These are phyloP conservation scores for Monosporascus sp. DNA, from an alignment of 2,329 filamentous ascomycete genomes.

Conservation along the genomic window DNA sequence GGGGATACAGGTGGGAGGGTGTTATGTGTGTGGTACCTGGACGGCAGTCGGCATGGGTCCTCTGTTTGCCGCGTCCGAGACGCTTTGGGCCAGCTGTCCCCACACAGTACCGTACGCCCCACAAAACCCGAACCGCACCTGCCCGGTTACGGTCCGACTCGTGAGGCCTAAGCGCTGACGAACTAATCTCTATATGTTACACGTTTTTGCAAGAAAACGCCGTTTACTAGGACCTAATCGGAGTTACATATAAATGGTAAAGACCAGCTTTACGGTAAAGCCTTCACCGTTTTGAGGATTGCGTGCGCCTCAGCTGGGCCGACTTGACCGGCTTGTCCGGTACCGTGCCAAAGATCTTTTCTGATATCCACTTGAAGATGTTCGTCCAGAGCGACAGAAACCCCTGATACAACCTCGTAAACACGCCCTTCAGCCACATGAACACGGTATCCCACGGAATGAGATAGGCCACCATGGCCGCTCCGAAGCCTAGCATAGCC, in stretches of 20 bases:
- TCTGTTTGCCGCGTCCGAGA: too few relatives aligned
- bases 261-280: not conserved
- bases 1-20: too few relatives aligned
- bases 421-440: constrained; percentile 3
- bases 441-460: constrained; percentile 4
- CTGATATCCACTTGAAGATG: not conserved
- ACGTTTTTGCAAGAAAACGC: too few relatives aligned
- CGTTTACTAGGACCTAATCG: too few relatives aligned
- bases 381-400: not conserved
- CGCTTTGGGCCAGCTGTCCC: too few relatives aligned
- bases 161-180: too few relatives aligned
- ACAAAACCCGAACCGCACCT: too few relatives aligned
- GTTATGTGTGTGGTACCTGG: too few relatives aligned
- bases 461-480: constrained; percentile 1
- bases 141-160: too few relatives aligned
- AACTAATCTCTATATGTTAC: too few relatives aligned
- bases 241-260: not conserved
- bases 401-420: not conserved
- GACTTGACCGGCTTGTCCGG: not conserved
- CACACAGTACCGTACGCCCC: too few relatives aligned
- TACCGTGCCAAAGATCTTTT: not conserved
- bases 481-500: constrained; percentile 1
- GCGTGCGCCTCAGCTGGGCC: not conserved
- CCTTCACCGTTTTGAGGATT: not conserved
- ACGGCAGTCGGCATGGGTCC: too few relatives aligned